A percentile compares a stretch with the other conserved stretches of the same genome.
phyloP scores from a whole-genome alignment of 331 rosid species.

The Phaseolus coccineus region DNA sequence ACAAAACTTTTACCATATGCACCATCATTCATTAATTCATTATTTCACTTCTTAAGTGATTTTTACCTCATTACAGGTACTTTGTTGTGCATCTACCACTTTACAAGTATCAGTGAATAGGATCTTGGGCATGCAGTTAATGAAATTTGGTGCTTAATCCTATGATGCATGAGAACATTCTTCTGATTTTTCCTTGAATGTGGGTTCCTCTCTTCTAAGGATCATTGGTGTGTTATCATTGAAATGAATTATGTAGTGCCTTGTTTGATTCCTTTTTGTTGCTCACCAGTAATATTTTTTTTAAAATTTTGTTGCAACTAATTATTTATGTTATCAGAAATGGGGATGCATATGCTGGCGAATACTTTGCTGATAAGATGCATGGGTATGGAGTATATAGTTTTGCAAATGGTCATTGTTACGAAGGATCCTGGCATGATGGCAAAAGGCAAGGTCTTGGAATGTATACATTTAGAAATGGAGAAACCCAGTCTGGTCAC shows the following conservation, averaged over 20 bases:
- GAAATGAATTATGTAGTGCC: neutral
- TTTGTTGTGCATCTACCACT: slow-evolving; percentile 19
- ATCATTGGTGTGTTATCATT: slow-evolving; percentile 17
- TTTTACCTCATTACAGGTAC: neutral
- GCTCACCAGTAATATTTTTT: neutral
- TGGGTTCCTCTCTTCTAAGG: slow-evolving; percentile 27
- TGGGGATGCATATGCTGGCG: slow-evolving; percentile 93
- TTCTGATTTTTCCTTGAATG: slow-evolving; percentile 24
- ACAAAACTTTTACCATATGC: too few relatives aligned
- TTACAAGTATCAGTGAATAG: slow-evolving; percentile 15
- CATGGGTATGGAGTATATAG: slow-evolving; percentile 93
- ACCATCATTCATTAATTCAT: too few relatives aligned
- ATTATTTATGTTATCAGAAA: slow-evolving; percentile 60
- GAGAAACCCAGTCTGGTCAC: slow-evolving; percentile 96
- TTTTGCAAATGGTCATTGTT: slow-evolving; percentile 90
- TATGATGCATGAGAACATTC: neutral
- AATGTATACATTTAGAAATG: slow-evolving; percentile 92
- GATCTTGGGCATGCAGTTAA: slow-evolving; percentile 7
- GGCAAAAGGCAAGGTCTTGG: slow-evolving; percentile 99
- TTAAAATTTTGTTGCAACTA: slow-evolving; percentile 9
- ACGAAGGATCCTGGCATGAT: slow-evolving; percentile 99
- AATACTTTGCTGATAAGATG: slow-evolving; percentile 95
- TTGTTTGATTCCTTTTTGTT: slow-evolving; percentile 5
- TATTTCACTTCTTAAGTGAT: too few relatives aligned
- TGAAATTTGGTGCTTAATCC: slow-evolving; percentile 21